These are phyloP conservation scores for Pseudogymnoascus sp. DNA, from an alignment of 2,329 filamentous ascomycete species.

Conservation along the genomic window DNA sequence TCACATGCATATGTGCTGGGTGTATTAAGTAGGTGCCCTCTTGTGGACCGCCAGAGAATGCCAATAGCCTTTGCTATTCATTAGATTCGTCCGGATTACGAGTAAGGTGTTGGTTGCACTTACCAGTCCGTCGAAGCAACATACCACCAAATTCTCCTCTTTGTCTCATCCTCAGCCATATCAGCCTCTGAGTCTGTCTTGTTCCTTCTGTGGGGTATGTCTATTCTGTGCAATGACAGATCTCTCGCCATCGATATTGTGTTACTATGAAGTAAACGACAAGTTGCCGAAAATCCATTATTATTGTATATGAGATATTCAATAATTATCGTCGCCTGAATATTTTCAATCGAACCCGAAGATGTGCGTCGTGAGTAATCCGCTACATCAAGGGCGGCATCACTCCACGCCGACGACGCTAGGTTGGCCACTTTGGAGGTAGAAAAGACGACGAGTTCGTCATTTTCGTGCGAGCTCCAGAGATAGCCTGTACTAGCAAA, in stretches of 20 bases:
- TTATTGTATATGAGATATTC: conserved; percentile 30
- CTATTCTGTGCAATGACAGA: conserved; percentile 19
- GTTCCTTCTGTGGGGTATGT: conserved; percentile 18
- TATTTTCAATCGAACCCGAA: conserved; percentile 28
- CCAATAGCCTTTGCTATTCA: conserved; percentile 25
- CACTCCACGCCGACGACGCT: conserved; percentile 28
- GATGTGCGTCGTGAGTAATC: conserved; percentile 27
- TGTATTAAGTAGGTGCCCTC: conserved; percentile 33
- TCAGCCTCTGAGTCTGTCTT: conserved; percentile 18
- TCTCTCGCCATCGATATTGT: conserved; percentile 25
- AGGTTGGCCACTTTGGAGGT: conserved; percentile 22
- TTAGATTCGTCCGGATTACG: conserved; percentile 15
- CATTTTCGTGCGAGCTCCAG: neutral
- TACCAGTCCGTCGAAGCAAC: conserved; percentile 33
- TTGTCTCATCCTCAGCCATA: conserved; percentile 29
- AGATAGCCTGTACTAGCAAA: neutral
- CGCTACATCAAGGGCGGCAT: conserved; percentile 28
- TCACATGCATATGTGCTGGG: conserved; percentile 32
- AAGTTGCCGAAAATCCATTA: conserved; percentile 30
- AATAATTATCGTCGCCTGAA: conserved; percentile 32
- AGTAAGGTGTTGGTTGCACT: conserved; percentile 3
- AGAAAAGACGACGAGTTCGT: neutral
- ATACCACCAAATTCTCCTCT: conserved; percentile 37
- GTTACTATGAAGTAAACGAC: conserved; percentile 27
- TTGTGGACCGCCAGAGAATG: conserved; percentile 29